phyloP scores from a whole-genome alignment of 1,284 basidiomycete species.

The Ceratorhiza oryzae-sativae region DNA sequence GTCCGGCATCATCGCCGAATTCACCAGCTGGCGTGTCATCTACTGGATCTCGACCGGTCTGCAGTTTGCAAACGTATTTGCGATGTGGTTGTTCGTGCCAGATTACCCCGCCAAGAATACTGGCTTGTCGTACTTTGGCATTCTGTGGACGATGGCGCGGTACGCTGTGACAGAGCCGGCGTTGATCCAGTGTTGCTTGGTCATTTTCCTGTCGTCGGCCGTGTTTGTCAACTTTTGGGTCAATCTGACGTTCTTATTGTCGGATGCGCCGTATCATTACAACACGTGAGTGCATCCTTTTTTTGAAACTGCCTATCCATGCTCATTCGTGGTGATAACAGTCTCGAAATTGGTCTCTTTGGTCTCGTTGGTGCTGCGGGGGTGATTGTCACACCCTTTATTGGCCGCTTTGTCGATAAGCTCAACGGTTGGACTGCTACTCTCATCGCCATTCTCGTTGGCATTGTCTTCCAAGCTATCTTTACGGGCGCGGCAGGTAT shows the following conservation, averaged over 20 bases:
- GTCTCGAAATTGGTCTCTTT: constrained; percentile 71
- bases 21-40: constrained; percentile 66
- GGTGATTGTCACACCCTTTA: constrained; percentile 66
- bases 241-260: constrained; percentile 73
- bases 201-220: constrained; percentile 64
- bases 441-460: constrained; percentile 56
- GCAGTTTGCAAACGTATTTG: constrained; percentile 60
- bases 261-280: constrained; percentile 68
- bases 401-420: constrained; percentile 66
- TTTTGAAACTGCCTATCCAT: not conserved
- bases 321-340: not conserved
- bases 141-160: constrained; percentile 70
- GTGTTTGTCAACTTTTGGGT: constrained; percentile 73
- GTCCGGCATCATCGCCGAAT: constrained; percentile 70
- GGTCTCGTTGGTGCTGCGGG: constrained; percentile 73
- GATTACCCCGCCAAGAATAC: constrained; percentile 70
- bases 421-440: constrained; percentile 73
- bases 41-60: constrained; percentile 71
- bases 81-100: constrained; percentile 66
- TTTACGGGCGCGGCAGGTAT: constrained; percentile 66
- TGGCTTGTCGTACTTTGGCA: constrained; percentile 64
- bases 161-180: constrained; percentile 72
- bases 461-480: constrained; percentile 58
- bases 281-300: constrained; percentile 59
- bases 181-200: constrained; percentile 67